phyloP scores from a whole-genome alignment of 2,329 filamentous ascomycete species.

The Fusarium mundagurra region DNA sequence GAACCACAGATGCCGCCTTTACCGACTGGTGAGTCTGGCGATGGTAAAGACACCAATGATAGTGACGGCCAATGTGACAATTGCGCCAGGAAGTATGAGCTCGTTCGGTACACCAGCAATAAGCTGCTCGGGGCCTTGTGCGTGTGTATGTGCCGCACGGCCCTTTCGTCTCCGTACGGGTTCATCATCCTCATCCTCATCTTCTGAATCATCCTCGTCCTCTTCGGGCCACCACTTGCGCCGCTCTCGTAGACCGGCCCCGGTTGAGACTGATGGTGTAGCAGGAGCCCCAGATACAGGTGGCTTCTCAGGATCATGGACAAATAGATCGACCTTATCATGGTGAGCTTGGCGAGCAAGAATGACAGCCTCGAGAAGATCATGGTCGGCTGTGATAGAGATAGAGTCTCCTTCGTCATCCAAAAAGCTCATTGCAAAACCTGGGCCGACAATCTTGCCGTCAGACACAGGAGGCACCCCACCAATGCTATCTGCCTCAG shows the following conservation, averaged over 20 bases:
- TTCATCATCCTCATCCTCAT: slow-evolving; percentile 64
- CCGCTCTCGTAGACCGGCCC: slow-evolving; percentile 60
- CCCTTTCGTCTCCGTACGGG: slow-evolving; percentile 56
- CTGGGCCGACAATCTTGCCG: slow-evolving; percentile 77
- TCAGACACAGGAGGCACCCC: slow-evolving; percentile 82
- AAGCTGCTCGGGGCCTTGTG: slow-evolving; percentile 75
- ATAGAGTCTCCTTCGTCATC: slow-evolving; percentile 98
- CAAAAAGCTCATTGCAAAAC: slow-evolving; percentile 93
- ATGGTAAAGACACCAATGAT: slow-evolving; percentile 94
- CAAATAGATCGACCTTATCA: slow-evolving; percentile 97
- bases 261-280: slow-evolving; percentile 61
- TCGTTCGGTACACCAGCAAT: slow-evolving; percentile 95
- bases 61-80: slow-evolving; percentile 93
- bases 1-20: slow-evolving; percentile 39
- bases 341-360: slow-evolving; percentile 79
- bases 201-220: slow-evolving; percentile 61
- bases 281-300: slow-evolving; percentile 68
- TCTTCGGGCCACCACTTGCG: slow-evolving; percentile 69
- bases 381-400: slow-evolving; percentile 94
- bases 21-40: slow-evolving; percentile 71
- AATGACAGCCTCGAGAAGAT: slow-evolving; percentile 88
- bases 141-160: slow-evolving; percentile 54
- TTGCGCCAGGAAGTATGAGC: slow-evolving; percentile 88
- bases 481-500: slow-evolving; percentile 84
- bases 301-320: slow-evolving; percentile 92